Evolutionary conservation across 2,329 filamentous ascomycete species (phyloP), one percentile per base, ranked within the genome.

Genomic region (Phyllosticta ampelicida): DNA sequence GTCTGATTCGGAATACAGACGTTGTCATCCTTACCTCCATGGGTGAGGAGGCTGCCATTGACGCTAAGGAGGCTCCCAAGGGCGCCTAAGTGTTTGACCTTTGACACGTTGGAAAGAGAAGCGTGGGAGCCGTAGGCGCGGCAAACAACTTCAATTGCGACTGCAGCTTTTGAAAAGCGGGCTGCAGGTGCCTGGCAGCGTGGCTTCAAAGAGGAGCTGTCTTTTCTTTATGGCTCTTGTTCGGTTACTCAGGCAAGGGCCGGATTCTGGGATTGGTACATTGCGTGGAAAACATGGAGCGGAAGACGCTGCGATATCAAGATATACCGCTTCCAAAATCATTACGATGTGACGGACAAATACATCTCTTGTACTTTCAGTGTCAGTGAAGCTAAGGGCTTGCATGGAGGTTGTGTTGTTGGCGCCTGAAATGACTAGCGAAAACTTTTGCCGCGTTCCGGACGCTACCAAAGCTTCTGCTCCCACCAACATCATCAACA

Each of bases 1-100:
- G 51, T 54, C 54, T 65, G 19, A 51, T 6, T 16, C 10, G 11
- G 21, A 9, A 18, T 49, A 1, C 63, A 96, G 90, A 90, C 78
- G 86, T 97, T 70, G 87, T 92, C 69, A 85, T 99, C 74, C 87
- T 95, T 73, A 89, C 89, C 70, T 85, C 94, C 74, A 99, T 99
- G 94, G 89, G 89, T 73, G 92, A 99, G 80, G 89, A 97, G 83
- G 78, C 82, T 69, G 87, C 86, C 71, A 86, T 96, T 74, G 91
- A 96, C 74, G 87, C 86, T 78, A 97, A 97, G 86, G 91, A 96
- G 80, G 89, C 89, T 75, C 85, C 88, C 75, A 44, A 44, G 36
- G 76, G 70, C 67, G 60, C 30, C 53, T 60, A 60, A 57, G 21
- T 30, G 20, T 23, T 44, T 50, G 48, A 21, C 51, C 36, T 8